Base-by-base conservation (phyloP, 2,329 filamentous ascomycete genomes). In the Botrytis deweyae region DNA sequence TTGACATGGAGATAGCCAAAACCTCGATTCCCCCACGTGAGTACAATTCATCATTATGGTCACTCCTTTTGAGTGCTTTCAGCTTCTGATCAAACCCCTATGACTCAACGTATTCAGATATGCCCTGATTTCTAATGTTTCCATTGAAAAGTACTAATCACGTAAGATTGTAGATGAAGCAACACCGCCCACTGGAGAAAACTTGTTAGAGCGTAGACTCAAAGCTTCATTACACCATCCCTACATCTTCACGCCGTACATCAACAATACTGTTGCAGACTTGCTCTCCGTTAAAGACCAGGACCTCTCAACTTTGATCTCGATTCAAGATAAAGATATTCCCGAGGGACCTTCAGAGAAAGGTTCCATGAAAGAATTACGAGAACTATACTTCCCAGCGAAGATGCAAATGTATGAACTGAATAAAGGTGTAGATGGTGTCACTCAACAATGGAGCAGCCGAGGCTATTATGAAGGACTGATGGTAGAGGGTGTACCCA, bases 201-300 rank as follows among this genome's bases (percentile, higher is more conserved):
- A 52, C 14, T n/a, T 73, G 16, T 29, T 73, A 33, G 33, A 42
- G 8, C 71, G 71, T 36, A 67, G 71, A 46, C 71, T 73, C 44
- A 58, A n/a, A 46, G 42, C 63, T 72, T 72, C 63, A 38, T 67
- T 55, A 10, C 55, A 70, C 36, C 62, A 68, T 63, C 71, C 74
- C 1, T 70, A 73, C 42, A 73, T 75, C 22, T 75, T 68, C 46
- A 59, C 46, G 22, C 74, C 73, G 3, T 67, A 70, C 20, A 49
- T 75, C 25, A 63, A 59, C 25, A 49, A 61, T 44, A 72, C 73
- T 2, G 22, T 70, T 22, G 49, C 73, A 67, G 38, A 36, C 72
- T 20, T 69, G 18, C 44, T 69, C 18, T 69, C 66, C 14, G 36
- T 64, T 14, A 46, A 33, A 42, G 38, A 42, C 12, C 61, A 72